Conservation (phyloP, 345 rosid species). For the Dovyalis caffra region DNA sequence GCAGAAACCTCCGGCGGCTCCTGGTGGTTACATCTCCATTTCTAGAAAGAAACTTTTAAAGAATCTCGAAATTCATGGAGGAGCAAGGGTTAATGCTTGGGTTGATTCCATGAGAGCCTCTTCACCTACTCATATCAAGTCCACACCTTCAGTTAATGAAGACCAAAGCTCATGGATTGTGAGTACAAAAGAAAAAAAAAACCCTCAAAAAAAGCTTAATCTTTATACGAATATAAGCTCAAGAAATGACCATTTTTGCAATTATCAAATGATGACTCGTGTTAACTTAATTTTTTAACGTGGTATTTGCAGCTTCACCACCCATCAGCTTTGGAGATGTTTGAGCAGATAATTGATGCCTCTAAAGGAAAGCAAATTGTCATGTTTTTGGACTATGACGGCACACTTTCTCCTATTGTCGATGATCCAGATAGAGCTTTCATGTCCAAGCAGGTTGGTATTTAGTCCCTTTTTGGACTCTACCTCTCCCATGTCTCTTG, state of each 20-base stretch:
- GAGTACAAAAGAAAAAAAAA: conserved; percentile 12
- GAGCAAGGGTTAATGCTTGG: conserved; percentile 62
- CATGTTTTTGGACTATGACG: conserved; percentile 68
- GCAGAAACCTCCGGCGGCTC: conserved; percentile 58
- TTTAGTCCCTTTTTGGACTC: neutral
- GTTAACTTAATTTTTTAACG: neutral
- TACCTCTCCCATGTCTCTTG: neutral
- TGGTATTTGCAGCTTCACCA: conserved; percentile 43
- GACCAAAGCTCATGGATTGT: conserved; percentile 65
- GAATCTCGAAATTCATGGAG: conserved; percentile 61
- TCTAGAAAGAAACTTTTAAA: conserved; percentile 44
- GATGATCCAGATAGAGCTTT: conserved; percentile 59
- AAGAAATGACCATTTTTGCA: neutral
- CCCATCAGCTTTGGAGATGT: conserved; percentile 53
- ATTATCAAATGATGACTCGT: neutral
- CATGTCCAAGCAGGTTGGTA: conserved; percentile 59
- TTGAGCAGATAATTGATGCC: conserved; percentile 44
- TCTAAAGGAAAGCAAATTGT: conserved; percentile 50
- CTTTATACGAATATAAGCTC: neutral
- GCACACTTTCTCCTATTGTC: conserved; percentile 73
- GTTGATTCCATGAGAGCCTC: conserved; percentile 89
- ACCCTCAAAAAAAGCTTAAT: neutral
- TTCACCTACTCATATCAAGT: conserved; percentile 79
- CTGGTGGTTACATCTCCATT: conserved; percentile 42
- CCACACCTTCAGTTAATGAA: conserved; percentile 41